Conservation (phyloP, 345 rosid genomes). For the Brassica nigra region DNA sequence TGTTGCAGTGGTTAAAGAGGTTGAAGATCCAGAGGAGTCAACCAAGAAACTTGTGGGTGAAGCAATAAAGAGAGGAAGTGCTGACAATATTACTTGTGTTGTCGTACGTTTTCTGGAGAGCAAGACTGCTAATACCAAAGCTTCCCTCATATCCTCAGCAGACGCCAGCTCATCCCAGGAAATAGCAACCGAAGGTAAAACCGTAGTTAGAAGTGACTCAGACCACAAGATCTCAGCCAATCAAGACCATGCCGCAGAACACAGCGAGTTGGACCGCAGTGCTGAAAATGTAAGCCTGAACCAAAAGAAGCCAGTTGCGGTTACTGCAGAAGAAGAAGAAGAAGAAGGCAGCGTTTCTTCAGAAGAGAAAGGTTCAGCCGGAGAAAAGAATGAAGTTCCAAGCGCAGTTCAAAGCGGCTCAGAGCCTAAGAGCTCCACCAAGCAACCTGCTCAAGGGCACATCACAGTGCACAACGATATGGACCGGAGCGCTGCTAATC, state of each 20-base stretch:
- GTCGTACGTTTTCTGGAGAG: constrained; percentile 69
- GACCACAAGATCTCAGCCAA: constrained; percentile 24
- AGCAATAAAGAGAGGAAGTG: constrained; percentile 89
- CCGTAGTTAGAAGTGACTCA: neutral
- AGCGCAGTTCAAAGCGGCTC: neutral
- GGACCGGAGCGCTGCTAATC: constrained; percentile 9
- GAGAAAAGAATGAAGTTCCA: constrained; percentile 15
- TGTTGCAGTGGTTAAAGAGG: constrained; percentile 72
- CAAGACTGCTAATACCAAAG: constrained; percentile 15
- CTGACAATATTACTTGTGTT: constrained; percentile 92
- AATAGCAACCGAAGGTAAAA: neutral
- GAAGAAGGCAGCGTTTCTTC: neutral
- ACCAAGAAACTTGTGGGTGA: constrained; percentile 80
- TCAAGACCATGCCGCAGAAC: constrained; percentile 2
- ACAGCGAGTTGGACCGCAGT: neutral
- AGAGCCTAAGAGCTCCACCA: constrained; percentile 28
- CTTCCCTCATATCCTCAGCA: constrained; percentile 2
- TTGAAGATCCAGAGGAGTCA: constrained; percentile 81
- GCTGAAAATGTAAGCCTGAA: constrained; percentile 1
- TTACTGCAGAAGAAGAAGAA: neutral
- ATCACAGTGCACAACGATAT: neutral
- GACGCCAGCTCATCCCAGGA: constrained; percentile 17
- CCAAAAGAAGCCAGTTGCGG: neutral
- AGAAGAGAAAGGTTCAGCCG: constrained; percentile 6
- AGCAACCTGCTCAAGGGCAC: constrained; percentile 1